Conservation (phyloP, 2,329 filamentous ascomycete species). For the Penicillium sp. region DNA sequence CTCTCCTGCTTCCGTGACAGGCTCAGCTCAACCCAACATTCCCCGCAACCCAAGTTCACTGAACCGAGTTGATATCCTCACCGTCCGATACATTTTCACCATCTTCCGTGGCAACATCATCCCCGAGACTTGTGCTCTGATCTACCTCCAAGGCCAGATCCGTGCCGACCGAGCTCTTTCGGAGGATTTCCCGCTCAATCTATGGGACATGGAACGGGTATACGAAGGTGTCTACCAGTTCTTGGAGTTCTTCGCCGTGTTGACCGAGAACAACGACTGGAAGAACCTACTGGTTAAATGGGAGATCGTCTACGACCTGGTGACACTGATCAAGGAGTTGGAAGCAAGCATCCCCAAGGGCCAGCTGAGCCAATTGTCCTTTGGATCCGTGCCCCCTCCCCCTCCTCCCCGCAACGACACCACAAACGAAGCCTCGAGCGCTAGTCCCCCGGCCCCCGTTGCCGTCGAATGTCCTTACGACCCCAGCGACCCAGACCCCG, state of each 20-base stretch:
- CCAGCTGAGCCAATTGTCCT: conserved; percentile 52
- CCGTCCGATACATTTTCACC: conserved; percentile 85
- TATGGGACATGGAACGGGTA: conserved; percentile 96
- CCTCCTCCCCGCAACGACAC: conserved; percentile 30
- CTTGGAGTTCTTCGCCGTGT: conserved; percentile 85
- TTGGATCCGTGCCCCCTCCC: conserved; percentile 26
- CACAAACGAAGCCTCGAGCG: conserved; percentile 31
- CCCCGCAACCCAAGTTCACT: conserved; percentile 56
- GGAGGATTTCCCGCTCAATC: conserved; percentile 86
- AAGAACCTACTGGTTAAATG: conserved; percentile 84
- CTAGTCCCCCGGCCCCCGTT: conserved; percentile 39
- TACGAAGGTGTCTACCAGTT: conserved; percentile 95
- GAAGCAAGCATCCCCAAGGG: conserved; percentile 86
- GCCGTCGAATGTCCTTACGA: conserved; percentile 67
- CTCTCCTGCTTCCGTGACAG: conserved; percentile 46
- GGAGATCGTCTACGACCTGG: conserved; percentile 85
- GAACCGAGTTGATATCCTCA: conserved; percentile 58
- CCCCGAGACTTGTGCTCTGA: conserved; percentile 89
- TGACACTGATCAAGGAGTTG: conserved; percentile 80
- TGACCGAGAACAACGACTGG: conserved; percentile 80
- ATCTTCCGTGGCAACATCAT: conserved; percentile 91
- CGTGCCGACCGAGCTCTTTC: conserved; percentile 71
- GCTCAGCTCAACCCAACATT: conserved; percentile 54
- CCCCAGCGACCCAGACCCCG: conserved; percentile 38
- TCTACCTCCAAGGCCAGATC: conserved; percentile 89